Evolutionary conservation across 1,284 basidiomycete species (phyloP).

Genomic region (Cryptococcus maquisensis): DNA sequence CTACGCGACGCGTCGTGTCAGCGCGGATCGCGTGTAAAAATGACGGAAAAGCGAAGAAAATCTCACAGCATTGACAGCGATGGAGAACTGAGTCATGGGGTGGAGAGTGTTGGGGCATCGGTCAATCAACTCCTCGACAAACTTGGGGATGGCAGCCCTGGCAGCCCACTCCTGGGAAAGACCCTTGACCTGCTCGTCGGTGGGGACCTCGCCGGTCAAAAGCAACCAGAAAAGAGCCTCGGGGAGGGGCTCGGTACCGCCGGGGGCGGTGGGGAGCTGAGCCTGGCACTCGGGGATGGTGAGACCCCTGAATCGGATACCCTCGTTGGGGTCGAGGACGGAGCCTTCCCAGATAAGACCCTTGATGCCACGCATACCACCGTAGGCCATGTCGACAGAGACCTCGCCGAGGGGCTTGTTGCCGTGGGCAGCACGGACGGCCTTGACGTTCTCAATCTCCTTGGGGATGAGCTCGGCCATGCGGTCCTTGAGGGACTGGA

Average conservation of each 20-base stretch:
- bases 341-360: slow-evolving; percentile 88
- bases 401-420: slow-evolving; percentile 87
- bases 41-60: slow-evolving; percentile 9
- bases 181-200: slow-evolving; percentile 74
- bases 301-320: slow-evolving; percentile 91
- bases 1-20: slow-evolving; percentile 46
- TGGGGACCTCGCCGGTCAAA: slow-evolving; percentile 87
- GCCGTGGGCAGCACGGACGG: slow-evolving; percentile 74
- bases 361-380: slow-evolving; percentile 83
- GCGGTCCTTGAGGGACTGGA: slow-evolving; percentile 80
- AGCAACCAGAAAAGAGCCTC: slow-evolving; percentile 95
- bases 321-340: slow-evolving; percentile 91
- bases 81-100: slow-evolving; percentile 93
- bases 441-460: slow-evolving; percentile 84
- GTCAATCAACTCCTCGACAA: slow-evolving; percentile 90
- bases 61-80: slow-evolving; percentile 85
- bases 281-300: slow-evolving; percentile 86
- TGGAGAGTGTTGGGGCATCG: slow-evolving; percentile 88
- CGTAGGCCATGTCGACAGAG: slow-evolving; percentile 79
- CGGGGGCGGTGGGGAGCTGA: slow-evolving; percentile 79
- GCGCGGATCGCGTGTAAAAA: no score
- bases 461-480: slow-evolving; percentile 84
- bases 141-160: slow-evolving; percentile 78
- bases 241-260: slow-evolving; percentile 84
- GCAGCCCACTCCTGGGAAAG: slow-evolving; percentile 90